Evolutionary conservation across 805 yeast genomes (phyloP).

Genomic region (Komagataella phaffii): DNA sequence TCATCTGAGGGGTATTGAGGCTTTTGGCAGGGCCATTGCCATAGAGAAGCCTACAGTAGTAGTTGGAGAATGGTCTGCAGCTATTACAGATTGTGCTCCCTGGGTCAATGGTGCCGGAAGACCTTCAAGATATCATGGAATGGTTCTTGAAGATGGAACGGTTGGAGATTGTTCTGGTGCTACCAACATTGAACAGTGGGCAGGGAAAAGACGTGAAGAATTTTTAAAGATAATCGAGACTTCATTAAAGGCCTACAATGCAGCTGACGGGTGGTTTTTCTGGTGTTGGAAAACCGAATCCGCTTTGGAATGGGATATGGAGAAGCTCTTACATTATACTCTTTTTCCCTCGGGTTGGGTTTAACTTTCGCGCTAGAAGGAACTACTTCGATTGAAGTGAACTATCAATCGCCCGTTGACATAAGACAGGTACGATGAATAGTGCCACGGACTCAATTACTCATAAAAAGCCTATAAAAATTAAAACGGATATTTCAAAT

Average conservation of each 20-base stretch:
- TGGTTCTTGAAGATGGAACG: conserved; percentile 22
- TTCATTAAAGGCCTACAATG: conserved; percentile 75
- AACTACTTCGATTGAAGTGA: not conserved
- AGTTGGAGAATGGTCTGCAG: conserved; percentile 86
- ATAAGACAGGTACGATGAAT: not conserved
- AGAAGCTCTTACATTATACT: conserved; percentile 37
- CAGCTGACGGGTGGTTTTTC: conserved; percentile 76
- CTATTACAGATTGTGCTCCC: conserved; percentile 79
- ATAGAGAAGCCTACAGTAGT: conserved; percentile 60
- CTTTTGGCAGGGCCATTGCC: conserved; percentile 28
- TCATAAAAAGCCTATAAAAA: conserved; percentile 9
- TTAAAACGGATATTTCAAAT: conserved; percentile 10
- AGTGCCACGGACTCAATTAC: conserved; percentile 11
- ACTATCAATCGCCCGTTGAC: not conserved
- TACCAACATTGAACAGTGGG: conserved; percentile 41
- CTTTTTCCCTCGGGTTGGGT: conserved; percentile 44
- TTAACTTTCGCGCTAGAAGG: not conserved
- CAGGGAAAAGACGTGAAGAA: conserved; percentile 36
- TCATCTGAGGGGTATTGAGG: conserved; percentile 42
- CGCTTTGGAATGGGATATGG: conserved; percentile 79
- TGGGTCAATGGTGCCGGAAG: conserved; percentile 83
- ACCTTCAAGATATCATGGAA: conserved; percentile 73
- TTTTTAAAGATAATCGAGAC: conserved; percentile 75
- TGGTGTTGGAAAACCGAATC: conserved; percentile 91
- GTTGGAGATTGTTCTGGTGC: conserved; percentile 51